Evolutionary conservation across 2,329 filamentous ascomycete species (phyloP).

Genomic region (Apiospora pterosperma): DNA sequence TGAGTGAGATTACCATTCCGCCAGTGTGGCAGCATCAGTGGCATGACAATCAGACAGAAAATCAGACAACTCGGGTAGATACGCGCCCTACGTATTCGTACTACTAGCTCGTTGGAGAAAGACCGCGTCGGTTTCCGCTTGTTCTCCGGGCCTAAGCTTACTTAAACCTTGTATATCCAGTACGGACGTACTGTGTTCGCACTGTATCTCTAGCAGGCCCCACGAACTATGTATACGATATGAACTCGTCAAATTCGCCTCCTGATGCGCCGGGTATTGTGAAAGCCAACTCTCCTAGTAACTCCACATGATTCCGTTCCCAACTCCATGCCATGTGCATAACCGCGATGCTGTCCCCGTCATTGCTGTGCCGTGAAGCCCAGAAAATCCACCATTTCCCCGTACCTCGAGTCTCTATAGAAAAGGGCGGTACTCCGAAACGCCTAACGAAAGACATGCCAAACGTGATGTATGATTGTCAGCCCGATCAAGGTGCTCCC

Average conservation of each 20-base stretch:
- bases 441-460: slow-evolving; percentile 22
- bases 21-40: neutral
- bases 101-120: neutral
- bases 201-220: neutral
- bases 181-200: neutral
- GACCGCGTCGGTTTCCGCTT: neutral
- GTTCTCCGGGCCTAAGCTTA: neutral
- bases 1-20: neutral
- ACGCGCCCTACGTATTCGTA: neutral
- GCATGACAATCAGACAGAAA: neutral
- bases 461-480: slow-evolving; percentile 26
- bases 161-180: too few relatives aligned
- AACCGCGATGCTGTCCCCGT: neutral
- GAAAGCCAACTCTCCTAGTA: neutral
- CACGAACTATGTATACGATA: neutral
- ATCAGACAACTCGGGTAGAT: neutral
- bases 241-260: neutral
- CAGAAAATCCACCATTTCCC: neutral
- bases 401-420: neutral
- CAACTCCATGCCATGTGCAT: slow-evolving; percentile 1
- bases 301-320: neutral
- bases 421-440: neutral
- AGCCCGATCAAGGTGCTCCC: slow-evolving; percentile 25
- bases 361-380: neutral
- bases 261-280: neutral